phyloP scores from a whole-genome alignment of 2,329 filamentous ascomycete genomes.

The Calonectria montana region DNA sequence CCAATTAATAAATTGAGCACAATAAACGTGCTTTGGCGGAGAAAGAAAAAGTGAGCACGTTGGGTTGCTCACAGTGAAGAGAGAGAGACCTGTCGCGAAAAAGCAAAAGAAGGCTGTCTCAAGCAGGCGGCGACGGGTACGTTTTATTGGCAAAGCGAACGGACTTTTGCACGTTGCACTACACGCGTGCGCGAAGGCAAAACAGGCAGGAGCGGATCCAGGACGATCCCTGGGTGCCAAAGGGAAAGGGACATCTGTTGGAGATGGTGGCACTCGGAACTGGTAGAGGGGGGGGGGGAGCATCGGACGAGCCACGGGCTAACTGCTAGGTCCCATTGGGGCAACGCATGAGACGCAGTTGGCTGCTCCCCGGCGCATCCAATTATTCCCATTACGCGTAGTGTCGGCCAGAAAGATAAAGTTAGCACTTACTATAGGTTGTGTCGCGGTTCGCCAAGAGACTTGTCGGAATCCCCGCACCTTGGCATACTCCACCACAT shows the following conservation, averaged over 20 bases:
- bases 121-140: background rate
- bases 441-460: conserved; percentile 18
- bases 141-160: conserved; percentile 17
- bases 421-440: conserved; percentile 14
- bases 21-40: background rate
- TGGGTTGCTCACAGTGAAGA: background rate
- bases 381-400: conserved; percentile 13
- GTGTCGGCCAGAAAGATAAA: conserved; percentile 9
- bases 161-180: conserved; percentile 13
- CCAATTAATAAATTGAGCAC: background rate
- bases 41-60: background rate
- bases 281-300: background rate
- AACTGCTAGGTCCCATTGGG: background rate
- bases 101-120: background rate
- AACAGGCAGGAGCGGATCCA: conserved; percentile 39
- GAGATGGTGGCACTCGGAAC: background rate
- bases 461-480: conserved; percentile 31
- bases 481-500: conserved; percentile 22
- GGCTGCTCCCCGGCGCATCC: background rate
- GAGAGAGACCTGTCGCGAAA: background rate
- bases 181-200: conserved; percentile 27
- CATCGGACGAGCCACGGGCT: background rate
- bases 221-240: conserved; percentile 12
- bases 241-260: background rate
- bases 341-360: background rate